Base-by-base conservation (phyloP, 192 early-diverging fungal species). In the Rhizophagus sp. region DNA sequence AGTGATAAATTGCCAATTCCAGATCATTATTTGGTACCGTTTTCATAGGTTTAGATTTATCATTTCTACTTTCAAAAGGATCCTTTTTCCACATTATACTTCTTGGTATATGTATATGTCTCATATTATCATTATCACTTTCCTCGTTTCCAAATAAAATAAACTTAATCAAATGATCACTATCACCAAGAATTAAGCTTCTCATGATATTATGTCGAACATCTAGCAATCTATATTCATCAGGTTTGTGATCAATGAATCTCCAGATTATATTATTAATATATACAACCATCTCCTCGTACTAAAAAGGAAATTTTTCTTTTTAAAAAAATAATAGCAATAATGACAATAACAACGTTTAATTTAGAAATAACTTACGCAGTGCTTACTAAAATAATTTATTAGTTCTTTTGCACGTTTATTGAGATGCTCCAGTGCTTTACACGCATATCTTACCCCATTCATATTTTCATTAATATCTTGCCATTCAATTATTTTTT, bases 151-250 rank as follows among this genome's bases (percentile, higher is more conserved):
- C 49, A 50, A 50, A 50, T 5, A 50, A 17, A 50, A 50, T 50
- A 50, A 15, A 50, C 2, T 50, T 15, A 50, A 50, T 67, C 24
- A 67, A 34, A 19, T 34, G n/a, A 33, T 25, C 13, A 67, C 66
- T 22, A 15, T 34, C 66, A 4, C 66, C 66, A 25, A 67, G 11
- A n/a, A 67, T 67, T 67, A 67, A 67, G 10, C 4, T 33, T 34
- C n/a, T 67, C 66, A 67, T 67, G 5, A 67, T 11, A 34, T 67
- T 34, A 34, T 67, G 66, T 67, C 66, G 66, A 25, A 67, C 66
- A 33, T 67, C 66, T 2, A 67, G 24, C 17, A 67, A 8, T 4
- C 24, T 67, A 4, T 34, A 67, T 67, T 67, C 66, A 67, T 67
- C 24, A 10, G 66, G 66, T 33, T 25, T 25, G 66, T 24, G 24